Conservation (phyloP, 176 grass and related monocot genomes). For the Canna indica region DNA sequence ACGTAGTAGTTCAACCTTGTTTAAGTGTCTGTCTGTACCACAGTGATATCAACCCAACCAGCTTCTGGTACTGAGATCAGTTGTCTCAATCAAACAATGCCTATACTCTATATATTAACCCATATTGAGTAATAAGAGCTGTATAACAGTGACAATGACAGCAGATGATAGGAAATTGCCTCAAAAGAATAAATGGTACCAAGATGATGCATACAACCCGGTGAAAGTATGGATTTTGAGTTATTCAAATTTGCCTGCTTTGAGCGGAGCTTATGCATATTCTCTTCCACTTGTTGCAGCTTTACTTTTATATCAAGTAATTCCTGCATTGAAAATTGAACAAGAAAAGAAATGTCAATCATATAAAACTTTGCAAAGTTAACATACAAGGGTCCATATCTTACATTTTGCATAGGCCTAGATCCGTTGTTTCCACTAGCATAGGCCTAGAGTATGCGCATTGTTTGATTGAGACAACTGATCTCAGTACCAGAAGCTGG, state of each 20-base stretch:
- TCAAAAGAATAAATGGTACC: too few species aligned
- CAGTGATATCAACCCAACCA: too few species aligned
- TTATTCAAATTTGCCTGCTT: slow-evolving; percentile 36
- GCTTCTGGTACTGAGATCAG: too few species aligned
- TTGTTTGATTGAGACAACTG: too few species aligned
- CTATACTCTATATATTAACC: too few species aligned
- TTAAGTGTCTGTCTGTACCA: too few species aligned
- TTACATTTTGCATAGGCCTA: slow-evolving; percentile 44
- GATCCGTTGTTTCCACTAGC: slow-evolving; percentile 31
- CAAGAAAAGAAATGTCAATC: not conserved
- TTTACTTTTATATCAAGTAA: slow-evolving; percentile 52
- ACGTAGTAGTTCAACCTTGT: slow-evolving; percentile 24
- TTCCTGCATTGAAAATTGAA: slow-evolving; percentile 39
- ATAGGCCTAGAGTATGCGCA: too few species aligned
- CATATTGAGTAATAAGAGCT: too few species aligned
- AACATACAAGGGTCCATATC: not conserved
- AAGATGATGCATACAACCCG: slow-evolving; percentile 46
- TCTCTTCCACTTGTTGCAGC: slow-evolving; percentile 42
- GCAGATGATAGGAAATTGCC: too few species aligned
- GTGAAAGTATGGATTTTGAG: slow-evolving; percentile 28
- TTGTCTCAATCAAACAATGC: too few species aligned
- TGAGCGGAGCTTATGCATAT: slow-evolving; percentile 51
- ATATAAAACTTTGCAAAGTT: not conserved
- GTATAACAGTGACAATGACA: too few species aligned
- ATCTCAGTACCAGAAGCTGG: too few species aligned